phyloP scores from a whole-genome alignment of 257 asterid genomes.

The Nicotiana paniculata region DNA sequence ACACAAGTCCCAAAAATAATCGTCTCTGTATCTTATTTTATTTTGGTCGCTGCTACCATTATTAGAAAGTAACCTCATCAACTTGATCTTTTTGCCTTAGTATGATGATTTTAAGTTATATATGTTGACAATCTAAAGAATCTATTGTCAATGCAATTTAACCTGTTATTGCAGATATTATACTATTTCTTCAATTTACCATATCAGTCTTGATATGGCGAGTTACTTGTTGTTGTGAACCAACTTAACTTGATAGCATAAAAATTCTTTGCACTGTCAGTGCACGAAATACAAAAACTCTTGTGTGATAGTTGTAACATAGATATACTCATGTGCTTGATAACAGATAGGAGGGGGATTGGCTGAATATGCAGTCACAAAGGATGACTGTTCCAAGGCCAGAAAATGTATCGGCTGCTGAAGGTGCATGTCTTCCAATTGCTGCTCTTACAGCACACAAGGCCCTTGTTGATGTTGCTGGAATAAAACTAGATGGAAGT shows the following conservation, averaged over 20 bases:
- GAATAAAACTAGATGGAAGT: slow-evolving; percentile 42
- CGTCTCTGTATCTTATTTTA: too few species aligned
- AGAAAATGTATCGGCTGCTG: slow-evolving; percentile 54
- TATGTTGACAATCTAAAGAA: background rate
- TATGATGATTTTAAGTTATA: background rate
- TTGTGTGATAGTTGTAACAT: too few species aligned
- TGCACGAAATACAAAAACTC: background rate
- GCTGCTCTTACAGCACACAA: slow-evolving; percentile 55
- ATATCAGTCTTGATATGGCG: background rate
- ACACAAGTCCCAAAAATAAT: background rate
- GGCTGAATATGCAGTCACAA: slow-evolving; percentile 48
- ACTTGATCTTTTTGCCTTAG: background rate
- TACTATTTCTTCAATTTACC: too few species aligned
- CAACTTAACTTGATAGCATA: background rate
- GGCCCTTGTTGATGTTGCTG: slow-evolving; percentile 47
- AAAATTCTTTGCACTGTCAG: background rate
- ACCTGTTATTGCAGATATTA: background rate
- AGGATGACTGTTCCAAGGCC: slow-evolving; percentile 43
- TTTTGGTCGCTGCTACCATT: background rate
- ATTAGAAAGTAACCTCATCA: background rate
- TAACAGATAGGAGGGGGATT: slow-evolving; percentile 42
- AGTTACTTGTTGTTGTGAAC: background rate
- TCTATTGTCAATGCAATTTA: background rate
- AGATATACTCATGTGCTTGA: background rate
- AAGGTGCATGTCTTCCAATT: slow-evolving; percentile 50